These are phyloP conservation scores for Xylariomycetidae sp. DNA, from an alignment of 2,329 filamentous ascomycete genomes.

Conservation along the genomic window DNA sequence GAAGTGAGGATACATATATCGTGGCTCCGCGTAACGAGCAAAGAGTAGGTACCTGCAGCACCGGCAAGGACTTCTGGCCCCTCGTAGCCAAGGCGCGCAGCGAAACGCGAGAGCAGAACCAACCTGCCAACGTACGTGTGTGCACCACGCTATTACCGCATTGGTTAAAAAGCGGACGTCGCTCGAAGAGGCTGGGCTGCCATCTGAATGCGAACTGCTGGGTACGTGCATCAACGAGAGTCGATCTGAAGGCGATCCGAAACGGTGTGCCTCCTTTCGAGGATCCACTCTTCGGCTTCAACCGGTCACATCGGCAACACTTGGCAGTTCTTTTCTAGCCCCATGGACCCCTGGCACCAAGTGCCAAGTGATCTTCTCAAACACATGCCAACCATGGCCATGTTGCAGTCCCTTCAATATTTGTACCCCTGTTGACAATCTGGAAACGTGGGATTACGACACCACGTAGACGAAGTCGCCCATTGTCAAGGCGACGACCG, in stretches of 20 bases:
- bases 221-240: slow-evolving; percentile 13
- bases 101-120: no score
- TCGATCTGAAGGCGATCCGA: slow-evolving; percentile 16
- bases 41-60: no score
- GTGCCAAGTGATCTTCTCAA: neutral
- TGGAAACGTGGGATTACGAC: slow-evolving; percentile 1
- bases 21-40: no score
- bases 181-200: neutral
- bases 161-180: no score
- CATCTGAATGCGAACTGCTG: neutral
- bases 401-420: neutral
- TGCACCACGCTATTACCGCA: no score
- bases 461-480: no score
- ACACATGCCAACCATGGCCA: slow-evolving; percentile 1
- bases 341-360: neutral
- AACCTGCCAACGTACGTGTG: no score
- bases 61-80: no score
- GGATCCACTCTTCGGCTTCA: slow-evolving; percentile 5
- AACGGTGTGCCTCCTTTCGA: slow-evolving; percentile 11
- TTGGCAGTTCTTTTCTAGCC: neutral
- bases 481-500: neutral
- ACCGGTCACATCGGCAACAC: slow-evolving; percentile 1
- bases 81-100: no score
- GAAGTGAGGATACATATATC: no score
- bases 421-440: no score